phyloP scores from a whole-genome alignment of 2,329 filamentous ascomycete genomes.

The Ophiocordyceps australis region DNA sequence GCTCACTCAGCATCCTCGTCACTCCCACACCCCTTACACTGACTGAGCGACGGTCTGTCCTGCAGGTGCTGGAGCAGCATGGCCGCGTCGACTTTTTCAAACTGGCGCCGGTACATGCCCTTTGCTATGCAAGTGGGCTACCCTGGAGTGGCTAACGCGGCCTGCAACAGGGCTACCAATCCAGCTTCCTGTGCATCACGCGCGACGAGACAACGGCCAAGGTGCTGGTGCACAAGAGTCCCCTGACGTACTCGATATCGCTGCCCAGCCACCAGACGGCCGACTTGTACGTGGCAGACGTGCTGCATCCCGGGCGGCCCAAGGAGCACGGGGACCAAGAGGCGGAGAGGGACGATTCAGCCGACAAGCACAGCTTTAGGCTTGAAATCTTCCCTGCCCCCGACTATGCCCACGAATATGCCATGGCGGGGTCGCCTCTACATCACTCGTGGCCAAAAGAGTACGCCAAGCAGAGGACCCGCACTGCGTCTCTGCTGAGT shows the following conservation, averaged over 20 bases:
- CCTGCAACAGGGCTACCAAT: constrained; percentile 23
- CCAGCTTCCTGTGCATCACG: constrained; percentile 31
- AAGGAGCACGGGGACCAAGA: constrained; percentile 2
- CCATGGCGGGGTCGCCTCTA: constrained; percentile 16
- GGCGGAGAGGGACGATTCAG: too few relatives aligned
- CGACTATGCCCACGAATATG: constrained; percentile 19
- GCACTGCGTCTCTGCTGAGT: constrained; percentile 17
- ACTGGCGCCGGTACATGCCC: constrained; percentile 7
- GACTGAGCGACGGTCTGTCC: constrained; percentile 33
- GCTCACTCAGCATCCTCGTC: constrained; percentile 30
- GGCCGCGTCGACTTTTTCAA: constrained; percentile 34
- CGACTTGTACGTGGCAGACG: constrained; percentile 14
- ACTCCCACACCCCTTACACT: constrained; percentile 31
- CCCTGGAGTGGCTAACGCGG: background rate
- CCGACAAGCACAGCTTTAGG: constrained; percentile 18
- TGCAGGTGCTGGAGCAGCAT: constrained; percentile 29
- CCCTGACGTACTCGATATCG: constrained; percentile 25
- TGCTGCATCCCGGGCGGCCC: constrained; percentile 9
- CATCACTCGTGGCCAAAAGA: constrained; percentile 22
- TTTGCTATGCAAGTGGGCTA: background rate
- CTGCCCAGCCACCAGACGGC: constrained; percentile 10
- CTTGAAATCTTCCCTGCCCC: constrained; percentile 20
- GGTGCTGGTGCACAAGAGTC: constrained; percentile 23
- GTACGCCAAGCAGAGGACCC: constrained; percentile 12
- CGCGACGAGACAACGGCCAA: constrained; percentile 18